These are phyloP conservation scores for Hygrophorus russula DNA, from an alignment of 768 basidiomycete genomes.

Conservation along the genomic window DNA sequence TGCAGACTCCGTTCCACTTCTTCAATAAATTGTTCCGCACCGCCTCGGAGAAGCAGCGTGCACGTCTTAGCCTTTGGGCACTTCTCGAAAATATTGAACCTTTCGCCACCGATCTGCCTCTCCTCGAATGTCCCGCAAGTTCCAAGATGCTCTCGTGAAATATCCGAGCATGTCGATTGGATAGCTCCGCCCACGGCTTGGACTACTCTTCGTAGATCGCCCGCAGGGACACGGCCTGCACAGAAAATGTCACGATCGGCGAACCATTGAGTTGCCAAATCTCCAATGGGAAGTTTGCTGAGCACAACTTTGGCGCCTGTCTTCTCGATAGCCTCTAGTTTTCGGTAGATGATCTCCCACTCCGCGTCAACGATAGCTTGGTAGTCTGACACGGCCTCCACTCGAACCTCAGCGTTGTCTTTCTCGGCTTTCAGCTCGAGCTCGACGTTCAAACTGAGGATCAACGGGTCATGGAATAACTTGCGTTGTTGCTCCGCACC, in stretches of 20 bases:
- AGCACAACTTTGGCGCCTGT: constrained; percentile 97
- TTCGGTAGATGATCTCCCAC: constrained; percentile 99
- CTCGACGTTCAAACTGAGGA: constrained; percentile 94
- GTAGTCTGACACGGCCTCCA: constrained; percentile 94
- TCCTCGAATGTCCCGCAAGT: constrained; percentile 92
- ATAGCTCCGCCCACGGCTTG: constrained; percentile 93
- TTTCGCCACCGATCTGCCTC: constrained; percentile 90
- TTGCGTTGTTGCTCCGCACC: constrained; percentile 99
- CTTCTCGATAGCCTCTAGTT: constrained; percentile 89
- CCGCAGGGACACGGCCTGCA: constrained; percentile 87
- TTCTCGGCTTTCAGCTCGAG: constrained; percentile 98
- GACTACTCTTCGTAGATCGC: constrained; percentile 86
- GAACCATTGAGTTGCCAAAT: constrained; percentile 98
- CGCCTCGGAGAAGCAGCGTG: constrained; percentile 87
- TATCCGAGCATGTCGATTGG: constrained; percentile 94
- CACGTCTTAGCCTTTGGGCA: constrained; percentile 94
- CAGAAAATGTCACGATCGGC: constrained; percentile 99
- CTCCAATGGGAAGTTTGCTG: constrained; percentile 96
- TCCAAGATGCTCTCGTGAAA: constrained; percentile 80
- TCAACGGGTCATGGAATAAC: constrained; percentile 76
- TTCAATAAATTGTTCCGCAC: constrained; percentile 97
- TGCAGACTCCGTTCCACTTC: constrained; percentile 97
- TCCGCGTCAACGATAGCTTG: constrained; percentile 99
- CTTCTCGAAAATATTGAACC: constrained; percentile 91
- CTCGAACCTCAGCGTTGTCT: constrained; percentile 97